Percentiles rank a stretch among this genome's conserved stretches.
phyloP scores from a whole-genome alignment of 169 alveolate genomes.

The Plasmodium coatneyi region DNA sequence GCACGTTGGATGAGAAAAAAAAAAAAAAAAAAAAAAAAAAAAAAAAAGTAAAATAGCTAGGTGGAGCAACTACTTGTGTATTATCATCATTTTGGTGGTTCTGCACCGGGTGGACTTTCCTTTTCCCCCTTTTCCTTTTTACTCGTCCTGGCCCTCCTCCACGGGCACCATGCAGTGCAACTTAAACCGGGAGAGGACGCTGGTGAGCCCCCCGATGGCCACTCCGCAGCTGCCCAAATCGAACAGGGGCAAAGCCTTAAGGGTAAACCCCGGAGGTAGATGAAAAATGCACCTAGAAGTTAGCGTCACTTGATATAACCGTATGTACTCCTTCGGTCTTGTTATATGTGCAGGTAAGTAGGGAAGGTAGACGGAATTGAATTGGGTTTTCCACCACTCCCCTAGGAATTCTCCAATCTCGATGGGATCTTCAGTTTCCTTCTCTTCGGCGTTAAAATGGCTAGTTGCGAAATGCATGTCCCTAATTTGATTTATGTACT shows the following conservation, averaged over 20 bases:
- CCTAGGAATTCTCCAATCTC: slow-evolving; percentile 83
- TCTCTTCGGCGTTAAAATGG: not conserved
- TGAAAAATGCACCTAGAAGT: slow-evolving; percentile 57
- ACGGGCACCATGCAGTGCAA: slow-evolving; percentile 50
- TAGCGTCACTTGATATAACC: slow-evolving; percentile 49
- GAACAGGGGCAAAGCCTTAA: slow-evolving; percentile 59
- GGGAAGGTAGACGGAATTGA: slow-evolving; percentile 78
- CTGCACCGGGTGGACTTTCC: not conserved
- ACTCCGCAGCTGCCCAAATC: slow-evolving; percentile 42
- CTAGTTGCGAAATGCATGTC: slow-evolving; percentile 35
- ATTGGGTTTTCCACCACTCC: slow-evolving; percentile 83
- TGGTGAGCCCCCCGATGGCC: slow-evolving; percentile 41
- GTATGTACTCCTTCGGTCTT: slow-evolving; percentile 77
- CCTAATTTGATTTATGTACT: slow-evolving; percentile 71
- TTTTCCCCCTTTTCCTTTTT: not conserved
- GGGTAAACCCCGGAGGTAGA: slow-evolving; percentile 69
- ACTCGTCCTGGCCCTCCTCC: not conserved
- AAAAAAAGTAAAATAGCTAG: not conserved
- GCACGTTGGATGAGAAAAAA: not conserved
- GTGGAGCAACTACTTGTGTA: not conserved
- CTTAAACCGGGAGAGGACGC: slow-evolving; percentile 53
- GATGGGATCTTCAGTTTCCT: slow-evolving; percentile 67
- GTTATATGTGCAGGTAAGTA: slow-evolving; percentile 82
- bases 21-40: too few relatives aligned
- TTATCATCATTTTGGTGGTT: not conserved